A percentile compares a stretch with the other conserved stretches of the same genome.
phyloP scores from a whole-genome alignment of 129 eudicot genomes.

The Artemisia argyi region DNA sequence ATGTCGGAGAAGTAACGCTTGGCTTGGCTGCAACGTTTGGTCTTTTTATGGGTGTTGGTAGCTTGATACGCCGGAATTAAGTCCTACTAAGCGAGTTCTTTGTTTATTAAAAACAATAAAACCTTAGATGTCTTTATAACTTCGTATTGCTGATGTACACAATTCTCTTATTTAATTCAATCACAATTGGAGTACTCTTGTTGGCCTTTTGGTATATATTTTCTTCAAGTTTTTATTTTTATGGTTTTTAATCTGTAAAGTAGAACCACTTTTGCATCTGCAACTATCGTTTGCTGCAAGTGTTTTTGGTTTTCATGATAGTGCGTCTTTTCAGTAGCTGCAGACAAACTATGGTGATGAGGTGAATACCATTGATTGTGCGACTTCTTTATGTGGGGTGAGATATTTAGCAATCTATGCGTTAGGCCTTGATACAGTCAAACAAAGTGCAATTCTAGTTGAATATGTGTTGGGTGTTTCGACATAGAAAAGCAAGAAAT shows the following conservation, averaged over 20 bases:
- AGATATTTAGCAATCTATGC: too few species aligned
- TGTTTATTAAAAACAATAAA: constrained; percentile 20
- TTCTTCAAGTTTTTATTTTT: neutral
- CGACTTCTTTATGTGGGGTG: neutral
- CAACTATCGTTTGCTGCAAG: neutral
- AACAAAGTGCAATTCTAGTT: too few species aligned
- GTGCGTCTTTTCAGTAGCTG: neutral
- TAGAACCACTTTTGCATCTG: neutral
- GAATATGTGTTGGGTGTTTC: too few species aligned
- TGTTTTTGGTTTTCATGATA: neutral
- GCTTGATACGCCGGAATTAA: constrained; percentile 51
- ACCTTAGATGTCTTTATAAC: constrained; percentile 17
- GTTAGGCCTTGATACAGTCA: too few species aligned
- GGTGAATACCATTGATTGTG: neutral
- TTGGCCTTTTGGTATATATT: neutral
- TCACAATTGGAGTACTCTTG: neutral
- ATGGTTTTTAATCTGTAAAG: neutral
- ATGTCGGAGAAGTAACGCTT: constrained; percentile 52
- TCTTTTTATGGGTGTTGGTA: constrained; percentile 58
- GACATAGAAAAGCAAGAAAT: too few species aligned
- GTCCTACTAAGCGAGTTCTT: constrained; percentile 30
- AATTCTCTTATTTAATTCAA: constrained; percentile 8
- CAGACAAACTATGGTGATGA: neutral
- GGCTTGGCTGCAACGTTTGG: constrained; percentile 62
- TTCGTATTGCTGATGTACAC: constrained; percentile 8